Base-by-base conservation (phyloP, 768 basidiomycete genomes). In the Lentinula edodes region DNA sequence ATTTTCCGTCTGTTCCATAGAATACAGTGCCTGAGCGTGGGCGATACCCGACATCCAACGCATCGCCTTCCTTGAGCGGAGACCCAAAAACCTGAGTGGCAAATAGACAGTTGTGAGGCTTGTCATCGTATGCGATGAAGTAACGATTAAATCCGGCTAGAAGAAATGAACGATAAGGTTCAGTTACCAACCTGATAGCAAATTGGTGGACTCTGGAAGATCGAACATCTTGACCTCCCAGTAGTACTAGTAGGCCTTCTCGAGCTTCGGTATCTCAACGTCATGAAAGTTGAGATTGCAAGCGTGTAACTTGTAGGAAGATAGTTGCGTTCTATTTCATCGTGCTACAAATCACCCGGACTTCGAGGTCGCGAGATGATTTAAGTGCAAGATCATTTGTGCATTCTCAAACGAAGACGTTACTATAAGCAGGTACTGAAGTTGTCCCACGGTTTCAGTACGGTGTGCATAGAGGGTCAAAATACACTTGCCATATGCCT, bases 221-320 rank as follows among this genome's bases (percentile, higher is more conserved):
- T 99, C 97, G 71, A 95, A 98, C 91, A 98, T 92, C 78, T 99
- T 99, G 64, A 94, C 91, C 72, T 99, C 97, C 92, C 93, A 99
- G 72, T 99, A 99, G 72, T 99, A 99, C n/a, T n/a, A n/a, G n/a
- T n/a, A n/a, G 12, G 97, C 95, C 72, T 98, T 97, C 75, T 99
- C 98, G 53, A 98, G 80, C 71, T 98, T 98, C 12, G 97, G 97
- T 3, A 99, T n/a, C n/a, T n/a, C n/a, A n/a, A n/a, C n/a, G n/a
- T n/a, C n/a, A n/a, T n/a, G n/a, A n/a, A n/a, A n/a, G n/a, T n/a
- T n/a, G n/a, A n/a, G n/a, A n/a, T n/a, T n/a, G n/a, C n/a, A n/a
- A n/a, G n/a, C n/a, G n/a, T n/a, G n/a, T n/a, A n/a, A n/a, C n/a
- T n/a, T n/a, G n/a, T n/a, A n/a, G n/a, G n/a, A n/a, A n/a, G n/a